Evolutionary conservation across 306 rosid genomes (phyloP).

Genomic region (Corylus americana): DNA sequence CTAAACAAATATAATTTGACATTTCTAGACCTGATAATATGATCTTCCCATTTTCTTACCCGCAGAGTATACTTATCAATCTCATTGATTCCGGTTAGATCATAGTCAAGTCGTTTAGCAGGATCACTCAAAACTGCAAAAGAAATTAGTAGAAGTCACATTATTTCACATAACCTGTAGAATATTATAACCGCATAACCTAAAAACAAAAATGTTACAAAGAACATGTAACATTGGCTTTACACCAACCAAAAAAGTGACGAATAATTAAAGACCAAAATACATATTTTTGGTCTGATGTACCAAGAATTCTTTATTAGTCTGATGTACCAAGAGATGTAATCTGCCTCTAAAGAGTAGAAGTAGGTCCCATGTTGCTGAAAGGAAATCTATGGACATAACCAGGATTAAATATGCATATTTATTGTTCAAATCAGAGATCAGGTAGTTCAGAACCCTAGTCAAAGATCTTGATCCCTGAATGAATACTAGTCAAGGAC

Average conservation of each 20-base stretch:
- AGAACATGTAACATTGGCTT: neutral
- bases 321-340: neutral
- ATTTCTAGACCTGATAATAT: neutral
- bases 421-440: neutral
- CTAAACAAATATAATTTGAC: conserved; percentile 17
- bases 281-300: no score
- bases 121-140: conserved; percentile 67
- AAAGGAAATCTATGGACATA: neutral
- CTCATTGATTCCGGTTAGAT: conserved; percentile 63
- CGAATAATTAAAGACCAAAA: neutral
- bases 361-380: neutral
- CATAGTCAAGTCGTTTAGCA: conserved; percentile 61
- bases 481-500: neutral
- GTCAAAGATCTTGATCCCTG: neutral
- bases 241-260: neutral
- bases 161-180: neutral
- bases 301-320: neutral
- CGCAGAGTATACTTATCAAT: conserved; percentile 68
- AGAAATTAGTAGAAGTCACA: conserved; percentile 17
- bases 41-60: conserved; percentile 37
- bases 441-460: neutral
- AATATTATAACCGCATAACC: neutral
- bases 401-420: neutral
- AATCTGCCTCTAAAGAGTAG: neutral
- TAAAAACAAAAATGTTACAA: neutral